A percentile compares a stretch with the other conserved stretches of the same genome.
Evolutionary conservation across 139 green algal genomes (phyloP).

Genomic region (Gonium pectorale): DNA sequence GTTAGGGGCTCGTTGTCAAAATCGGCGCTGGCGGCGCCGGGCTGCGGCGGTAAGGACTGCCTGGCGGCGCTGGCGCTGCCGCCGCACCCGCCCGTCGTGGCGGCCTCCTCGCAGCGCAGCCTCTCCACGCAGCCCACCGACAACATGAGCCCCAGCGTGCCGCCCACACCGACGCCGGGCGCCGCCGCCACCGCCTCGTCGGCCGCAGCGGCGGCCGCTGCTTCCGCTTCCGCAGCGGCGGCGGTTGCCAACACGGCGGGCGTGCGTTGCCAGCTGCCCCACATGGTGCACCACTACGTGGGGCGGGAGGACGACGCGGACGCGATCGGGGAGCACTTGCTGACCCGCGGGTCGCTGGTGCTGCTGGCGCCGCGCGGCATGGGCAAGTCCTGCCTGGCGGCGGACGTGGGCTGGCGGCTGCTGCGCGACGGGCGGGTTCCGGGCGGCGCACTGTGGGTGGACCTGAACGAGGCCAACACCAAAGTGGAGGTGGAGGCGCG

Average conservation of each 20-base stretch:
- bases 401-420: constrained; percentile 24
- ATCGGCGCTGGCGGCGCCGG: too few relatives aligned
- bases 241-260: too few relatives aligned
- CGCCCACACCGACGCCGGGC: too few relatives aligned
- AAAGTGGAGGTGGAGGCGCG: background rate
- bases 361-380: constrained; percentile 25
- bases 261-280: background rate
- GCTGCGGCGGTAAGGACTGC: background rate
- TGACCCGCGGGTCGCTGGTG: background rate
- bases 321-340: background rate
- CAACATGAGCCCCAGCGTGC: too few relatives aligned
- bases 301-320: background rate
- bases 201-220: too few relatives aligned
- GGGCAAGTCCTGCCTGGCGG: constrained; percentile 39
- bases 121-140: too few relatives aligned
- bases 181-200: too few relatives aligned
- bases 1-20: background rate
- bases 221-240: too few relatives aligned
- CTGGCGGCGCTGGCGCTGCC: background rate
- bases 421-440: background rate
- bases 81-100: too few relatives aligned
- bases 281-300: background rate
- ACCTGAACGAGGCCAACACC: constrained; percentile 15
- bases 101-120: too few relatives aligned
- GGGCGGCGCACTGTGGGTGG: constrained; percentile 15